These are phyloP conservation scores for Schizosaccharomyces versatilis DNA, from an alignment of 1,139 yeast species.

Conservation along the genomic window DNA sequence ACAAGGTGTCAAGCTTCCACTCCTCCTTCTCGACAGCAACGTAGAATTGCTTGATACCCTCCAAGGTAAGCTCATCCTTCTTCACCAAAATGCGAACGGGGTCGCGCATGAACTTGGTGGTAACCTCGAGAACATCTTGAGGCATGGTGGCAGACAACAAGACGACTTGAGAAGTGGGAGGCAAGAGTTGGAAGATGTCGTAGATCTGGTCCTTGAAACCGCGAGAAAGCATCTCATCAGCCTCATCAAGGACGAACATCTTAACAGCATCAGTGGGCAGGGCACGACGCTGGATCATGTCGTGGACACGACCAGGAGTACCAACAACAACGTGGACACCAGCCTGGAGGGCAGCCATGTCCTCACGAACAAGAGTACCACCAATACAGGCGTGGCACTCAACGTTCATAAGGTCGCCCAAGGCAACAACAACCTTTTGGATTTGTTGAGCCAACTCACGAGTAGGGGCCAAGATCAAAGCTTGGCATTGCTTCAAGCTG, in stretches of 20 bases:
- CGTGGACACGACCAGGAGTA: conserved; percentile 97
- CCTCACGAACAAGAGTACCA: conserved; percentile 85
- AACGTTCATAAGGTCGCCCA: conserved; percentile 82
- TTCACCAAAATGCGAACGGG: conserved; percentile 93
- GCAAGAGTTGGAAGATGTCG: conserved; percentile 84
- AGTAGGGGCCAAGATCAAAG: conserved; percentile 91
- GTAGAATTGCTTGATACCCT: conserved; percentile 94
- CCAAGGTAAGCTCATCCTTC: conserved; percentile 94
- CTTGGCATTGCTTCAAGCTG: conserved; percentile 33
- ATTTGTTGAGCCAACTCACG: conserved; percentile 97
- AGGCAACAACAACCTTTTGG: conserved; percentile 82
- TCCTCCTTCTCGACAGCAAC: conserved; percentile 84
- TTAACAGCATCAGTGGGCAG: conserved; percentile 74
- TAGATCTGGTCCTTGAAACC: conserved; percentile 97
- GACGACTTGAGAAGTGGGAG: conserved; percentile 88
- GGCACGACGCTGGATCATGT: conserved; percentile 88
- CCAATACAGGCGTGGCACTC: conserved; percentile 97
- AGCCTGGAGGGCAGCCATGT: conserved; percentile 70
- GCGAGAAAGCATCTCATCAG: conserved; percentile 92
- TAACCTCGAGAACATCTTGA: conserved; percentile 85
- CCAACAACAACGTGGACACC: conserved; percentile 96
- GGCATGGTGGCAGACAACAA: conserved; percentile 96
- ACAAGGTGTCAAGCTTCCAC: conserved; percentile 84
- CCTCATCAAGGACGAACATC: conserved; percentile 97
- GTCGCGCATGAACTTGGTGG: conserved; percentile 90